These are phyloP conservation scores for Phytophthora citrophthora DNA, from an alignment of 352 stramenopile species.

Conservation along the genomic window DNA sequence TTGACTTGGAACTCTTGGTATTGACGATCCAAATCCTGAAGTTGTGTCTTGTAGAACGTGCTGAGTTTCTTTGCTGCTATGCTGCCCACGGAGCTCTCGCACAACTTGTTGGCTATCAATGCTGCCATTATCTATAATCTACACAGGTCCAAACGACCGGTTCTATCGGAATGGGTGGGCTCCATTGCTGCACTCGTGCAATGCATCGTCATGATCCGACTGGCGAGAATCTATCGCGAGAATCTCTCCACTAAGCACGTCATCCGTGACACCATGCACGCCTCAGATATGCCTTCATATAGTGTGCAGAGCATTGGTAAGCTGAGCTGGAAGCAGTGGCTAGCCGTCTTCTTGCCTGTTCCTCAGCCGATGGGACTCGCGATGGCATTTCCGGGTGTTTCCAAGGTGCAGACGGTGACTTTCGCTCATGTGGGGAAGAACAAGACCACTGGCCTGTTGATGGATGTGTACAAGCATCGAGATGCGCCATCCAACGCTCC, in stretches of 20 bases:
- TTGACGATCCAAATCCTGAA: neutral
- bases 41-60: constrained; percentile 38
- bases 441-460: constrained; percentile 60
- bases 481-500: constrained; percentile 61
- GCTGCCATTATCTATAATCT: constrained; percentile 50
- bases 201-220: constrained; percentile 49
- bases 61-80: constrained; percentile 65
- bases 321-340: constrained; percentile 56
- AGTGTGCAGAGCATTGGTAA: constrained; percentile 49
- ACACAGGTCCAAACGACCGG: constrained; percentile 43
- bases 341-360: constrained; percentile 63
- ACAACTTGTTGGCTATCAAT: constrained; percentile 62
- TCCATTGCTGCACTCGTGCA: constrained; percentile 56
- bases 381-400: constrained; percentile 57
- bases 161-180: constrained; percentile 58
- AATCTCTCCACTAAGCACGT: constrained; percentile 55
- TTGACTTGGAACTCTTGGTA: neutral
- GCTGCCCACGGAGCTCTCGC: constrained; percentile 65
- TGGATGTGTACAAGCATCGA: constrained; percentile 78
- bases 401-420: constrained; percentile 57
- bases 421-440: constrained; percentile 74
- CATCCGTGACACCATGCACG: constrained; percentile 50
- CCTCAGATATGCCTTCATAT: constrained; percentile 38
- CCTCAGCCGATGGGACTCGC: constrained; percentile 59
- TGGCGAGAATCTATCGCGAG: constrained; percentile 46